phyloP scores from a whole-genome alignment of 768 basidiomycete genomes.

The Nidula microcarpa region DNA sequence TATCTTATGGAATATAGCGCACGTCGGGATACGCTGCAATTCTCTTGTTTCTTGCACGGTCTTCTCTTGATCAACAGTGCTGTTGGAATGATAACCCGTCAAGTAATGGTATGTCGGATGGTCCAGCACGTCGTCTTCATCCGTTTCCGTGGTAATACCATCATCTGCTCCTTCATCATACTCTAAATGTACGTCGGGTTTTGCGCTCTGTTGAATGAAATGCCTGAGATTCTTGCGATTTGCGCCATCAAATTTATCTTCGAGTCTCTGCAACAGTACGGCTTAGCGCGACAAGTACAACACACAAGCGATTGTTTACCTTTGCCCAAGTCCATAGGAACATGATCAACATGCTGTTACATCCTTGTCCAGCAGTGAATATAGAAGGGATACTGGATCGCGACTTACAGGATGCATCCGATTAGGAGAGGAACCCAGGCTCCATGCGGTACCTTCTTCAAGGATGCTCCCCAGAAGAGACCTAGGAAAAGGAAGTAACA shows the following conservation, averaged over 20 bases:
- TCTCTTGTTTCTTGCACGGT: slow-evolving; percentile 16
- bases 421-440: slow-evolving; percentile 68
- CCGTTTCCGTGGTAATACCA: slow-evolving; percentile 9
- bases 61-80: slow-evolving; percentile 12
- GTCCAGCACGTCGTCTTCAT: slow-evolving; percentile 3
- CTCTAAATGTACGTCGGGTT: slow-evolving; percentile 6
- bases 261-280: slow-evolving; percentile 35
- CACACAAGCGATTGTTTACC: slow-evolving; percentile 14
- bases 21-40: slow-evolving; percentile 41
- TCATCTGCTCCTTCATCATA: slow-evolving; percentile 4
- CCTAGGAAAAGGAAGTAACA: slow-evolving; percentile 10
- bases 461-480: slow-evolving; percentile 62
- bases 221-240: slow-evolving; percentile 53
- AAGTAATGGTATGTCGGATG: neutral
- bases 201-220: slow-evolving; percentile 41
- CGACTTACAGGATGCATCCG: slow-evolving; percentile 43
- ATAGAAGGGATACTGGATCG: neutral
- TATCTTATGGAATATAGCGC: slow-evolving; percentile 58
- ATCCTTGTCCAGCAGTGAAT: slow-evolving; percentile 19
- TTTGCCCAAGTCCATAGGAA: slow-evolving; percentile 68
- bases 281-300: neutral
- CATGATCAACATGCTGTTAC: slow-evolving; percentile 31
- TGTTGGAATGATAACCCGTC: neutral
- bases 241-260: slow-evolving; percentile 56
- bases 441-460: slow-evolving; percentile 60